Conservation (phyloP, 2,329 filamentous ascomycete species). For the Trichophyton schoenleinii region DNA sequence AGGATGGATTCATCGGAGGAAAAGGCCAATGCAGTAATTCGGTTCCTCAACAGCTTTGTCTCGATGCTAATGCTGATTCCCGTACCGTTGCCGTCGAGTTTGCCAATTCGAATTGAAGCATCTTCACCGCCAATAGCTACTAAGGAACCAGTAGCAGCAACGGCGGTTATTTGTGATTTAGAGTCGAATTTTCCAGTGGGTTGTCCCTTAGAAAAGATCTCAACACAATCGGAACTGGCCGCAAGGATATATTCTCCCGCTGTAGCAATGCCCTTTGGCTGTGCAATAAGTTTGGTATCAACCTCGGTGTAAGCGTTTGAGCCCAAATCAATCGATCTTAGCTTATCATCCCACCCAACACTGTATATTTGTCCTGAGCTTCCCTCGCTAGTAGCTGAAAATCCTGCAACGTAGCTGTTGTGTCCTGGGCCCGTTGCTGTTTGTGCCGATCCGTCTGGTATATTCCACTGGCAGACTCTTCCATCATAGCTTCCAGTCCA, state of each 20-base stretch:
- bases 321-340: conserved; percentile 64
- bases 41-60: conserved; percentile 56
- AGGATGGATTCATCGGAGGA: conserved; percentile 64
- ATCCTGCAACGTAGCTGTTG: conserved; percentile 71
- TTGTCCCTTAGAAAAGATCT: conserved; percentile 45
- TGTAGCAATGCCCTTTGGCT: conserved; percentile 63
- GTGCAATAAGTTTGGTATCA: conserved; percentile 55
- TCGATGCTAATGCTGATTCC: conserved; percentile 46
- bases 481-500: conserved; percentile 92
- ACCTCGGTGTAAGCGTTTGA: conserved; percentile 63
- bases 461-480: conserved; percentile 71
- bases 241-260: conserved; percentile 43
- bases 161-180: conserved; percentile 53
- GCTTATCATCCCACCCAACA: conserved; percentile 86
- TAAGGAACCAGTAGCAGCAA: conserved; percentile 54
- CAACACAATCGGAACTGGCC: conserved; percentile 47
- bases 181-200: conserved; percentile 50
- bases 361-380: conserved; percentile 56
- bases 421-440: conserved; percentile 69
- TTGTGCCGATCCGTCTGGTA: conserved; percentile 54
- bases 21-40: conserved; percentile 71
- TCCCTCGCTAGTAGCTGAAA: conserved; percentile 43
- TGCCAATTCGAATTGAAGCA: conserved; percentile 65
- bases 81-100: conserved; percentile 44
- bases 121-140: conserved; percentile 68